These are phyloP conservation scores for Xanthoconium separans DNA, from an alignment of 1,284 basidiomycete genomes.

Conservation along the genomic window DNA sequence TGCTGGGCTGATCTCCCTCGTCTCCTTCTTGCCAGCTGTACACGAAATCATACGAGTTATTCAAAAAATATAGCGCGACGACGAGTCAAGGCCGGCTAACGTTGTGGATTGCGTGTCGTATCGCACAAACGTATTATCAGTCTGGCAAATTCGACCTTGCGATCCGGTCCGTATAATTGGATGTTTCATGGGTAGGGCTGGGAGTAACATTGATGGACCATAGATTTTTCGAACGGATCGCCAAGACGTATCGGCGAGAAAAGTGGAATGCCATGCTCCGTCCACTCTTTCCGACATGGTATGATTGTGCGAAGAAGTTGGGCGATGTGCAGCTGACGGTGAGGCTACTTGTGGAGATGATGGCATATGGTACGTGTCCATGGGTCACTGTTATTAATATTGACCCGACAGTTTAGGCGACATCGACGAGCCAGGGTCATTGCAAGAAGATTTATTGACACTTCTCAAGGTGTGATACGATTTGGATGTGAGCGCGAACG, in stretches of 20 bases:
- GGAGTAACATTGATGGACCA: not conserved
- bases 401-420: slow-evolving; percentile 22
- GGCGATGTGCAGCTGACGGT: slow-evolving; percentile 76
- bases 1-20: not conserved
- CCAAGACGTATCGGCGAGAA: slow-evolving; percentile 80
- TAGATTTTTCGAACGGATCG: slow-evolving; percentile 89
- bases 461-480: slow-evolving; percentile 58
- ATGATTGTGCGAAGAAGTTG: slow-evolving; percentile 73
- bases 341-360: slow-evolving; percentile 75
- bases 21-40: slow-evolving; percentile 58
- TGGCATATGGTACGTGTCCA: slow-evolving; percentile 63
- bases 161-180: slow-evolving; percentile 51
- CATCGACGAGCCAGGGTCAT: slow-evolving; percentile 44
- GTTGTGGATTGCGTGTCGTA: slow-evolving; percentile 81
- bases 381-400: not conserved
- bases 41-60: slow-evolving; percentile 86
- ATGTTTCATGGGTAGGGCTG: not conserved
- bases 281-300: slow-evolving; percentile 75
- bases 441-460: slow-evolving; percentile 66
- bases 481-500: not conserved
- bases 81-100: slow-evolving; percentile 68
- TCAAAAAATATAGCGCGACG: slow-evolving; percentile 68
- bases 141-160: slow-evolving; percentile 82
- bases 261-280: slow-evolving; percentile 72
- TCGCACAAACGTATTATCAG: slow-evolving; percentile 79